Evolutionary conservation across 108 stramenopile genomes (phyloP).

Genomic region (Stephanodiscus minutulus): DNA sequence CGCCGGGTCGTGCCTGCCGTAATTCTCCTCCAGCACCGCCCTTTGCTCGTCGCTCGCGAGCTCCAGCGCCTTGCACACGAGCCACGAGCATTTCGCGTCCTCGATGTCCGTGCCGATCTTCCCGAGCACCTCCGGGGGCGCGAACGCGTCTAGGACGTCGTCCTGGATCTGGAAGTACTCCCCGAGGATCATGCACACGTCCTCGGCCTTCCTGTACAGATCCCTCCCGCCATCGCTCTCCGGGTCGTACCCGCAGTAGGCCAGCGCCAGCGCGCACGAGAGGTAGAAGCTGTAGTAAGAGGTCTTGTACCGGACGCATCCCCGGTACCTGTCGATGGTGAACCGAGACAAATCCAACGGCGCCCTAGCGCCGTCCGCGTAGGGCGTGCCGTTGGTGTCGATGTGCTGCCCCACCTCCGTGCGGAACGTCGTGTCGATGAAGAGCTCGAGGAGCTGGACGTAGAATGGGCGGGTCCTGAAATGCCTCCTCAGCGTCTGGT

Average conservation of each 20-base stretch:
- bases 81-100: conserved; percentile 99
- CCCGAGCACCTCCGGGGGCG: conserved; percentile 91
- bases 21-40: conserved; percentile 74
- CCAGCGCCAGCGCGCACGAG: conserved; percentile 83
- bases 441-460: conserved; percentile 76
- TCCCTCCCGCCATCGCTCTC: conserved; percentile 11
- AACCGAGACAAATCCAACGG: conserved; percentile 75
- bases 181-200: conserved; percentile 88
- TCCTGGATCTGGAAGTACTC: conserved; percentile 99
- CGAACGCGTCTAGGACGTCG: conserved; percentile 98
- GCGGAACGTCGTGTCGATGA: conserved; percentile 84
- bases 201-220: conserved; percentile 60
- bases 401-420: conserved; percentile 98
- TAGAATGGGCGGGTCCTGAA: conserved; percentile 84
- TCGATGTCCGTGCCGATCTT: conserved; percentile 99
- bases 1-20: conserved; percentile 81
- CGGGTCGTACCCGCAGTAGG: conserved; percentile 57
- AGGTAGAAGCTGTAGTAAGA: conserved; percentile 99
- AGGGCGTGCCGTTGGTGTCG: conserved; percentile 77
- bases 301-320: conserved; percentile 99
- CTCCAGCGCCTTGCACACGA: conserved; percentile 89
- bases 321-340: conserved; percentile 82
- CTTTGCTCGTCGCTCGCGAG: conserved; percentile 53
- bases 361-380: conserved; percentile 56
- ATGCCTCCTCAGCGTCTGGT: conserved; percentile 80